A percentile compares a stretch with the other conserved stretches of the same genome.
phyloP scores from a whole-genome alignment of 352 stramenopile species.

The Phytophthora capsici region DNA sequence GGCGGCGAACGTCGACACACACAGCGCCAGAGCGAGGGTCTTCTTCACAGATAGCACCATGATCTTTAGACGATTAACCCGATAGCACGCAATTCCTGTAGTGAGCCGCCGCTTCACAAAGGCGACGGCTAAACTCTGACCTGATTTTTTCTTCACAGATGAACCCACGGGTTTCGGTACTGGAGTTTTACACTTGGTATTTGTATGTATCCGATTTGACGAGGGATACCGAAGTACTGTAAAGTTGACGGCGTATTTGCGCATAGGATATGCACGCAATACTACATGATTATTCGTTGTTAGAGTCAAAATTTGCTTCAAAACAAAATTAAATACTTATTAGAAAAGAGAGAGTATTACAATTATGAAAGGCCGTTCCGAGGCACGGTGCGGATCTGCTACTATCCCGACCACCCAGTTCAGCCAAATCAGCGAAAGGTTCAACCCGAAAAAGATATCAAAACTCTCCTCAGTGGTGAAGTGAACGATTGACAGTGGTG shows the following conservation, averaged over 20 bases:
- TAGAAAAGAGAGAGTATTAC: neutral
- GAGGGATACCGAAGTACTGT: neutral
- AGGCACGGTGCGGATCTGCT: slow-evolving; percentile 1
- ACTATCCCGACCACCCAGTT: slow-evolving; percentile 9
- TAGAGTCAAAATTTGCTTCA: too few relatives aligned
- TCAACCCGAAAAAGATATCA: slow-evolving; percentile 18
- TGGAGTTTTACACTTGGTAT: neutral
- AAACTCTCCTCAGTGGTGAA: neutral
- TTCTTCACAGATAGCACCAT: slow-evolving; percentile 52
- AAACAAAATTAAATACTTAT: neutral
- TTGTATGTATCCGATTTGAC: slow-evolving; percentile 23
- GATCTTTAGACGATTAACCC: slow-evolving; percentile 6
- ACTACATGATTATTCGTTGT: neutral
- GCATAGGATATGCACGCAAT: neutral
- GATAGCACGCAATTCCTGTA: slow-evolving; percentile 26
- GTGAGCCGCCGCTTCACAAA: slow-evolving; percentile 15
- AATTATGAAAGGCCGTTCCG: neutral
- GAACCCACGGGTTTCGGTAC: slow-evolving; percentile 29
- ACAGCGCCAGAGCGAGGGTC: slow-evolving; percentile 40
- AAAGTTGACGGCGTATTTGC: neutral
- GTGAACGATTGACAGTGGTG: too few relatives aligned
- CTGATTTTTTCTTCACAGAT: neutral
- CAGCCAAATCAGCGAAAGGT: slow-evolving; percentile 19
- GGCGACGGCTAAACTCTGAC: neutral
- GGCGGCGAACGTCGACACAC: slow-evolving; percentile 35